Conservation (phyloP, 495 filamentous ascomycete genomes). For the Trichoderma gamsii region DNA sequence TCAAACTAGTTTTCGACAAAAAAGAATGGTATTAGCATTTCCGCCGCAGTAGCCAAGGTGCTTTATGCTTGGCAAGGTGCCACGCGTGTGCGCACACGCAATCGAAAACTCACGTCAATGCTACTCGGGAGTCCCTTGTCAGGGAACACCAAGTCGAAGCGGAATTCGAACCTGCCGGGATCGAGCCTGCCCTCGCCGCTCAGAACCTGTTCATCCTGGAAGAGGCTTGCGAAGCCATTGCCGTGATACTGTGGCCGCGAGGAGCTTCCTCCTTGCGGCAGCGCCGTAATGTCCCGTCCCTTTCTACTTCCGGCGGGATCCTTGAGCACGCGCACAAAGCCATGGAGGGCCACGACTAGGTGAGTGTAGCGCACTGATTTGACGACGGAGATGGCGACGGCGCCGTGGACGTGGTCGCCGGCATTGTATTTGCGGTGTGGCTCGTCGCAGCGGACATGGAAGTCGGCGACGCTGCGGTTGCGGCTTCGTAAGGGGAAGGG, state of each 20-base stretch:
- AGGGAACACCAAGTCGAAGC: conserved; percentile 78
- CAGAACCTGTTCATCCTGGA: conserved; percentile 83
- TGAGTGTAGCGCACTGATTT: conserved; percentile 86
- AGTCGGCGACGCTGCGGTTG: conserved; percentile 68
- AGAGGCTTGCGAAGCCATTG: conserved; percentile 78
- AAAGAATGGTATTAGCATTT: neutral
- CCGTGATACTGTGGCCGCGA: conserved; percentile 61
- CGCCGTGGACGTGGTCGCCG: conserved; percentile 58
- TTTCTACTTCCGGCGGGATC: conserved; percentile 51
- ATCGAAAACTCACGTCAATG: conserved; percentile 64
- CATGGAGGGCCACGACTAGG: conserved; percentile 79
- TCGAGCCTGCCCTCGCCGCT: conserved; percentile 87
- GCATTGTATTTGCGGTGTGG: conserved; percentile 80
- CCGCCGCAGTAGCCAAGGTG: neutral
- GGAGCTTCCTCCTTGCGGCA: conserved; percentile 24
- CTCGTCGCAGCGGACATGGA: conserved; percentile 73
- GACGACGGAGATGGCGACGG: conserved; percentile 71
- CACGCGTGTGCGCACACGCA: conserved; percentile 20
- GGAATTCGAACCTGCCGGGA: conserved; percentile 82
- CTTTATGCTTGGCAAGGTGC: neutral
- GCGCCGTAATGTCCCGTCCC: conserved; percentile 34
- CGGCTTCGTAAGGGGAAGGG: conserved; percentile 57
- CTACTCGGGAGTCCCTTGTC: conserved; percentile 80
- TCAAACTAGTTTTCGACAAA: conserved; percentile 62
- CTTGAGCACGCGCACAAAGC: conserved; percentile 82